Percentiles rank a stretch among this genome's conserved stretches.
Conservation (phyloP, 805 yeast species). For the Ogataea haglerorum region DNA sequence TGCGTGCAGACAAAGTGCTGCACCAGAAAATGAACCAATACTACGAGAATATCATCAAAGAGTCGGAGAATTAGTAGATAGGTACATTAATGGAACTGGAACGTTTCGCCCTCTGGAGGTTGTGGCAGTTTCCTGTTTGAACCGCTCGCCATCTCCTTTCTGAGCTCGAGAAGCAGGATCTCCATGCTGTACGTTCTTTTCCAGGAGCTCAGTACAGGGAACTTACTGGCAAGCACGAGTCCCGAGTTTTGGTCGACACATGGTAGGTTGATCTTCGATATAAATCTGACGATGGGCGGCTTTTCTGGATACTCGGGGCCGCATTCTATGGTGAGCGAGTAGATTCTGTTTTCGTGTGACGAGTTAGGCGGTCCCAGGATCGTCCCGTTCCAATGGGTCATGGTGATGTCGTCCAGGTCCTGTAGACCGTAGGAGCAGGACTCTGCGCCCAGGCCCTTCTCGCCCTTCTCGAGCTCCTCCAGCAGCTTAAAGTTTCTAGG, state of each 20-base stretch:
- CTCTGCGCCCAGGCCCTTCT: constrained; percentile 95
- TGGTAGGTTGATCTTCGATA: constrained; percentile 84
- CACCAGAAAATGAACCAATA: constrained; percentile 28
- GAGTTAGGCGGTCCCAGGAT: constrained; percentile 88
- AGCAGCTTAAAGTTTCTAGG: constrained; percentile 93
- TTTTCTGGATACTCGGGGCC: constrained; percentile 81
- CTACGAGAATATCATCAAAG: constrained; percentile 21
- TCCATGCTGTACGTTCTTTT: constrained; percentile 90
- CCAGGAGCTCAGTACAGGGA: constrained; percentile 79
- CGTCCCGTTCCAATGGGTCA: constrained; percentile 98
- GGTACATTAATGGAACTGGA: constrained; percentile 12
- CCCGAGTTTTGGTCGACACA: constrained; percentile 74
- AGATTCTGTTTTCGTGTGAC: constrained; percentile 89
- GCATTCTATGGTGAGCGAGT: constrained; percentile 76
- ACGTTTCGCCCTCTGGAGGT: constrained; percentile 83
- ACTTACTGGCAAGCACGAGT: constrained; percentile 46
- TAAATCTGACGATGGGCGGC: constrained; percentile 81
- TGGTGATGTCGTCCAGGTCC: constrained; percentile 84
- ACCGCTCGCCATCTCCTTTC: constrained; percentile 86
- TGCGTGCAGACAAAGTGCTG: constrained; percentile 32
- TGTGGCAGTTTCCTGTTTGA: constrained; percentile 81
- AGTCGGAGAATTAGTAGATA: constrained; percentile 2
- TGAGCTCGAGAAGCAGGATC: constrained; percentile 79
- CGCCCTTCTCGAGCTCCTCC: constrained; percentile 97
- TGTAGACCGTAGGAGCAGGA: constrained; percentile 93